Conservation (phyloP, 768 basidiomycete genomes). For the Hydnomerulius pinastri region DNA sequence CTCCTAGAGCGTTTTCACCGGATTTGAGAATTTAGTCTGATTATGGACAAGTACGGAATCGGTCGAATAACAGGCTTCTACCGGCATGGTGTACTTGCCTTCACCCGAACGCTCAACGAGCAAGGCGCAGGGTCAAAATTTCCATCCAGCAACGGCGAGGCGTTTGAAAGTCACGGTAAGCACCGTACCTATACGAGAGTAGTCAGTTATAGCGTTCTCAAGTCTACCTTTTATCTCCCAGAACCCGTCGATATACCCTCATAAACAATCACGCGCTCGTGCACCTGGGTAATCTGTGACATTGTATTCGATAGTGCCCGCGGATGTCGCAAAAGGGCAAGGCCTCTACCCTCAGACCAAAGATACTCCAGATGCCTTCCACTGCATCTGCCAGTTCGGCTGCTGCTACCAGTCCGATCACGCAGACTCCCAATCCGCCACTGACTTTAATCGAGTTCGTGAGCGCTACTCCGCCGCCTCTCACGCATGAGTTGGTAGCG, state of each 20-base stretch:
- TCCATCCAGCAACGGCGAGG: not conserved
- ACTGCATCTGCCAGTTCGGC: constrained; percentile 5
- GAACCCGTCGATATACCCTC: not conserved
- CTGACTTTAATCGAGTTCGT: constrained; percentile 47
- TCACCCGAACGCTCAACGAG: not conserved
- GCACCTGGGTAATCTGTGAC: not conserved
- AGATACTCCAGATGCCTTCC: constrained; percentile 14
- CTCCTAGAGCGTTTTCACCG: too few relatives aligned
- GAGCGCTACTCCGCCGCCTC: constrained; percentile 58
- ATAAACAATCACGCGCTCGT: not conserved
- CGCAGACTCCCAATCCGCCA: constrained; percentile 4
- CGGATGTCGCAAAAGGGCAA: not conserved
- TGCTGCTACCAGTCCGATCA: not conserved
- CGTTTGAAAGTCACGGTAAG: not conserved
- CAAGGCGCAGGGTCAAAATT: too few relatives aligned
- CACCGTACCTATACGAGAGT: too few relatives aligned
- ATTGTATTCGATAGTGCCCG: not conserved
- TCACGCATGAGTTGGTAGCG: constrained; percentile 60
- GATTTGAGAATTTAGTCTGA: not conserved
- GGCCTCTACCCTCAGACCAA: constrained; percentile 8
- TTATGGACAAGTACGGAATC: too few relatives aligned
- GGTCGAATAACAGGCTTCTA: not conserved
- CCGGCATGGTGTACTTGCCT: not conserved
- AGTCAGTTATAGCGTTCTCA: not conserved
- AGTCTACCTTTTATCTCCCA: not conserved